Base-by-base conservation (phyloP, 2,329 filamentous ascomycete species). In the Pestalotiopsis sp. region DNA sequence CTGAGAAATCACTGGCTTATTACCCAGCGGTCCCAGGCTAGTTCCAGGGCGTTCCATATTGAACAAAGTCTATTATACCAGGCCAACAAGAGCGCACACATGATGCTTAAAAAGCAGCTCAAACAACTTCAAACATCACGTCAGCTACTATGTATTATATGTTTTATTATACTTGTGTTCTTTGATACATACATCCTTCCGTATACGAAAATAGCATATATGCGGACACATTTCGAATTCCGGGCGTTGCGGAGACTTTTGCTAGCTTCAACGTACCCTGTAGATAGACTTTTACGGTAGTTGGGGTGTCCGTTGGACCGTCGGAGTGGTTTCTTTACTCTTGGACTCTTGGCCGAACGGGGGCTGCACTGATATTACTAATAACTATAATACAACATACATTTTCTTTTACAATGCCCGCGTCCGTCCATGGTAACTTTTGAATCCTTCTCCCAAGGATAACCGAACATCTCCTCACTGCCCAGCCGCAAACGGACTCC, bases 401-500 rank as follows among this genome's bases (percentile, higher is more conserved):
- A 52, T 52, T 52, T n/a, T 52, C 17, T 17, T 52, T 9, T 20
- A 52, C 17, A 17, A 17, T 9, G 17, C 20, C 44, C 44, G 44
- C 20, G 3, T 17, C 14, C n/a, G 44, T 52, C 14, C 17, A 26
- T 55, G 20, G 13, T 38, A 22, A 7, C 17, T 22, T 24, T 22
- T 26, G 24, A 9, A 24, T 30, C 5, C 11, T 10, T 52, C 20
- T 1, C 44, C 2, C 5, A 7, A 20, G 5, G 11, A 20, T 6
- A 35, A 17, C 10, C 20, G 17, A 10, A 20, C n/a, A 61, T n/a
- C 14, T 6, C 30, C 22, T 44, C 69, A 71, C 9, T 68, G 71
- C 3, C 77, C 76, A 9, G 76, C 73, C 14, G 76, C 75, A 68
- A 76, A 78, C 39, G 75, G 72, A 65, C 76, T 81, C 68, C 69